Conservation (phyloP, 805 yeast species). For the Kurtzmaniella fragi region DNA sequence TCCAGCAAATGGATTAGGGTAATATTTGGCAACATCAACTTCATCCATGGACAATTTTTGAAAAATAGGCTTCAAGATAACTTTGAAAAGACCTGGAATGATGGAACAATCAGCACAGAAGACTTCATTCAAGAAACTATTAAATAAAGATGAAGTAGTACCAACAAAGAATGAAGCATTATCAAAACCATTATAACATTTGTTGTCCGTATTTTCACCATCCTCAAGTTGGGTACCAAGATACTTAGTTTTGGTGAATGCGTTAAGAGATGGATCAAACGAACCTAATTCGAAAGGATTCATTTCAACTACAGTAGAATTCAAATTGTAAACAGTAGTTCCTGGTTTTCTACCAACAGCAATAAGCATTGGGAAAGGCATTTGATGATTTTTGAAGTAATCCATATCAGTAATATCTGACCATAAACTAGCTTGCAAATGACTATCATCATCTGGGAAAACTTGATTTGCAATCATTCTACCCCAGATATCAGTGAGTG, state of each 20-base stretch:
- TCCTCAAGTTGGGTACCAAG: conserved; percentile 29
- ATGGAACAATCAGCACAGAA: conserved; percentile 28
- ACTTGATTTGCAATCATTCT: conserved; percentile 69
- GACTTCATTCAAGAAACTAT: conserved; percentile 28
- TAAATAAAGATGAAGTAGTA: conserved; percentile 36
- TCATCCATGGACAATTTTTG: conserved; percentile 16
- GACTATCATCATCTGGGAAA: conserved; percentile 24
- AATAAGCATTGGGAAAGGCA: conserved; percentile 37
- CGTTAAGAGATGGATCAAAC: conserved; percentile 32
- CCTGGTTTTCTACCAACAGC: conserved; percentile 34
- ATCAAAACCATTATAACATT: conserved; percentile 32
- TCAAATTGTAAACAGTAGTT: conserved; percentile 22
- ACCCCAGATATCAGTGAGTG: conserved; percentile 79
- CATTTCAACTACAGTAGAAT: conserved; percentile 37
- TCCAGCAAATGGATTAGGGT: too few relatives aligned
- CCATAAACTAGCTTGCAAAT: conserved; percentile 23
- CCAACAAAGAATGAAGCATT: conserved; percentile 37
- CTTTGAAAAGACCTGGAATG: conserved; percentile 20
- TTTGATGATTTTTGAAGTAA: conserved; percentile 28
- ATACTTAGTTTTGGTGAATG: conserved; percentile 33
- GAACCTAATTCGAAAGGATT: conserved; percentile 41
- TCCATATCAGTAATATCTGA: conserved; percentile 25
- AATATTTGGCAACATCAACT: conserved; percentile 28
- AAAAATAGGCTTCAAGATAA: conserved; percentile 19
- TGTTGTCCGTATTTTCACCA: conserved; percentile 21